Evolutionary conservation across 2,329 filamentous ascomycete species (phyloP).

Genomic region (Penicillium sp.): DNA sequence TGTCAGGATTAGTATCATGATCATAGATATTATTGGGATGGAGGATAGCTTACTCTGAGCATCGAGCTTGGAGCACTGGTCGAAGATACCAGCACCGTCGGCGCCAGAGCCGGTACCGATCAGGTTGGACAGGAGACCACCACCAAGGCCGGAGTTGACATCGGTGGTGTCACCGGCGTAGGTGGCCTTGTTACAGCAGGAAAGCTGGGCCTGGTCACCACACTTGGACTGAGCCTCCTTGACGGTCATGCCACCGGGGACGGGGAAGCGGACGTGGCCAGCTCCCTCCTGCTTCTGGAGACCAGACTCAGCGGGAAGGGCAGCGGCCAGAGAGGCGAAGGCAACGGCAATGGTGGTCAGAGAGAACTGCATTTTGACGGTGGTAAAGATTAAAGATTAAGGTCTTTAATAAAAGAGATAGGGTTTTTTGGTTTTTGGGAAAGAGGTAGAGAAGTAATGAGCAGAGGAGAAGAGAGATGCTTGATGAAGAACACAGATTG

Average conservation of each 20-base stretch:
- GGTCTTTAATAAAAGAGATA: constrained; percentile 16
- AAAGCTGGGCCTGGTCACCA: constrained; percentile 42
- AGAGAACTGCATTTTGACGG: constrained; percentile 44
- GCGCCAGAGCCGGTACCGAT: constrained; percentile 37
- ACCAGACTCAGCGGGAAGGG: constrained; percentile 26
- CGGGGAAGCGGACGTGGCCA: constrained; percentile 13
- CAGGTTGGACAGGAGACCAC: constrained; percentile 37
- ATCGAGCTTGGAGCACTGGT: constrained; percentile 46
- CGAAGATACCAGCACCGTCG: constrained; percentile 40
- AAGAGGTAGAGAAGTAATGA: constrained; percentile 11
- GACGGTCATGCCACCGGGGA: constrained; percentile 35
- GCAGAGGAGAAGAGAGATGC: constrained; percentile 11
- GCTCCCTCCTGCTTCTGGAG: constrained; percentile 13
- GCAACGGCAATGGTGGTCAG: constrained; percentile 35
- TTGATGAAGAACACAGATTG: constrained; percentile 6
- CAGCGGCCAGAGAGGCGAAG: constrained; percentile 36
- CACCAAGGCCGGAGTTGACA: constrained; percentile 33
- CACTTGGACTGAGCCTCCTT: constrained; percentile 43
- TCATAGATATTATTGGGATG: not conserved
- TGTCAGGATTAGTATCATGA: not conserved
- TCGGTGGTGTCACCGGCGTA: constrained; percentile 39
- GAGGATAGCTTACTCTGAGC: constrained; percentile 30
- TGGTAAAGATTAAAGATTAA: constrained; percentile 25
- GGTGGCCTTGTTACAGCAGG: constrained; percentile 45
- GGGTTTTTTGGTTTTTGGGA: constrained; percentile 9